Evolutionary conservation across 148 eudicot genomes (phyloP).

Genomic region (Oxyria digyna): DNA sequence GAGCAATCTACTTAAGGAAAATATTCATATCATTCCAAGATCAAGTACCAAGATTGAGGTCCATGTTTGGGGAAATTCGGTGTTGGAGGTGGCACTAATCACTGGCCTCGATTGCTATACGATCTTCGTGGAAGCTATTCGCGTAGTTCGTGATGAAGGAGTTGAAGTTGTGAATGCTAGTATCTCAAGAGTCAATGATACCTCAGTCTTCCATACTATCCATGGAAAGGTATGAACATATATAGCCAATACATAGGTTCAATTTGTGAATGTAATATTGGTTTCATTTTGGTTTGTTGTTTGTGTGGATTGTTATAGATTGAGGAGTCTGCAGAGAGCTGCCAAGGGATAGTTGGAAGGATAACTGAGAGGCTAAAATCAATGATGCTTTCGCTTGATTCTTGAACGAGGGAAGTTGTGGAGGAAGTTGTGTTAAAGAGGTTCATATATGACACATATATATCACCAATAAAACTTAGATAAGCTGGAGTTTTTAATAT

Average conservation of each 20-base stretch:
- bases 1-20: background rate
- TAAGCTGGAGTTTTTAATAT: too few relatives aligned
- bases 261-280: too few relatives aligned
- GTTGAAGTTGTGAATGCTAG: background rate
- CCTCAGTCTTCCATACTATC: background rate
- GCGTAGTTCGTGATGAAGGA: background rate
- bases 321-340: background rate
- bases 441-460: too few relatives aligned
- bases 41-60: background rate
- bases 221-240: background rate
- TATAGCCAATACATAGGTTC: too few relatives aligned
- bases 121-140: background rate
- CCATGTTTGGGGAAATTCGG: background rate
- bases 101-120: background rate
- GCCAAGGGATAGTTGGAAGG: background rate
- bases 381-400: background rate
- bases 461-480: too few relatives aligned
- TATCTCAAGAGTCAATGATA: background rate
- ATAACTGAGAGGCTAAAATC: background rate
- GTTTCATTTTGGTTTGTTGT: background rate
- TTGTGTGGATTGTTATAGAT: conserved; percentile 1
- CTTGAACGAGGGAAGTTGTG: too few relatives aligned
- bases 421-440: background rate
- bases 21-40: too few relatives aligned
- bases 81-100: background rate